A percentile compares a stretch with the other conserved stretches of the same genome.
phyloP scores from a whole-genome alignment of 495 filamentous ascomycete species.

The Podospora comata region DNA sequence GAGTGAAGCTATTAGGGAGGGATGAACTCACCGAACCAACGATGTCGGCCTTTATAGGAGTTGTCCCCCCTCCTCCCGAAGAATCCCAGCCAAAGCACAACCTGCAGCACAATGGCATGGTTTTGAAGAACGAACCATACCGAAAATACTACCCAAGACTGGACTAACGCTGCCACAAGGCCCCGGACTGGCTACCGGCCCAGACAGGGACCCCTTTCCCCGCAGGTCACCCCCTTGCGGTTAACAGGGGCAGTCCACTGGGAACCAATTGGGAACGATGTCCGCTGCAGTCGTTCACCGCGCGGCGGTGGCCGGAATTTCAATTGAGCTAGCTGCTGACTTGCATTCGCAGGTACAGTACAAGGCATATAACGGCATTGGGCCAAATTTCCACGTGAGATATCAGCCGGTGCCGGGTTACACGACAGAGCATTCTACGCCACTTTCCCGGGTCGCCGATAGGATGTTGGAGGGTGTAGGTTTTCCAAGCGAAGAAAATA shows the following conservation, averaged over 20 bases:
- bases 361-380: neutral
- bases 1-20: neutral
- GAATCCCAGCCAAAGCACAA: neutral
- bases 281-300: neutral
- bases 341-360: neutral
- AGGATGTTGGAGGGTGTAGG: neutral
- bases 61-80: neutral
- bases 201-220: neutral
- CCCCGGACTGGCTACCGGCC: neutral
- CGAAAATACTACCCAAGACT: constrained; percentile 5
- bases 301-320: too few relatives aligned
- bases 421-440: neutral
- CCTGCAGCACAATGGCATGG: neutral
- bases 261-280: neutral
- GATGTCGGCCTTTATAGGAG: neutral
- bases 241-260: neutral
- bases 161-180: neutral
- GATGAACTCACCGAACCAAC: neutral
- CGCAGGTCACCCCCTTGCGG: neutral
- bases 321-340: neutral
- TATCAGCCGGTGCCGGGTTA: neutral
- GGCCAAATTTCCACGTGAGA: neutral
- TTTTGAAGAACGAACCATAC: neutral
- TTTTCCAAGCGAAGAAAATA: neutral
- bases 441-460: neutral